A percentile compares a stretch with the other conserved stretches of the same genome.
phyloP scores from a whole-genome alignment of 495 filamentous ascomycete genomes.

The Penicillium pancosmium region DNA sequence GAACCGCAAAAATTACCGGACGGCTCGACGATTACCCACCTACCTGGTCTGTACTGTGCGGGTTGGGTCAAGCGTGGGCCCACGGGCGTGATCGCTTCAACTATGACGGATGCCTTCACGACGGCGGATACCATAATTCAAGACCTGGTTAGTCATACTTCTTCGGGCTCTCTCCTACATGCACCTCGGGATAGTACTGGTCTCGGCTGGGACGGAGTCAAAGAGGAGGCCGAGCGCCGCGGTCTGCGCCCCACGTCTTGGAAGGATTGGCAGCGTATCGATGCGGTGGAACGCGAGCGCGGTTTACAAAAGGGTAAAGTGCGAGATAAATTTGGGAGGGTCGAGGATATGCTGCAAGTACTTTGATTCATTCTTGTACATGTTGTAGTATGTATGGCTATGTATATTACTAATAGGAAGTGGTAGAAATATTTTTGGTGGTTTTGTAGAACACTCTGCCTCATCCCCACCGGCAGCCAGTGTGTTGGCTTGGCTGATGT shows the following conservation, averaged over 20 bases:
- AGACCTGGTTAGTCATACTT: slow-evolving; percentile 60
- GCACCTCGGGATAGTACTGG: slow-evolving; percentile 42
- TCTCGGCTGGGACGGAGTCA: slow-evolving; percentile 78
- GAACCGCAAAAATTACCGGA: slow-evolving; percentile 33
- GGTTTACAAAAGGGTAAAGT: slow-evolving; percentile 71
- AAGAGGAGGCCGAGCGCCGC: slow-evolving; percentile 51
- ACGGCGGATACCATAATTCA: slow-evolving; percentile 78
- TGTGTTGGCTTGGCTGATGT: not conserved
- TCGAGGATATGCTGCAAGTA: slow-evolving; percentile 78
- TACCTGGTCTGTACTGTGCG: slow-evolving; percentile 88
- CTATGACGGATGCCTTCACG: slow-evolving; percentile 92
- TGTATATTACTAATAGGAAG: slow-evolving; percentile 15
- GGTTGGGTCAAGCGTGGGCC: slow-evolving; percentile 97
- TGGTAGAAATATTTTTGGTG: not conserved
- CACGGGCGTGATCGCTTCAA: slow-evolving; percentile 93
- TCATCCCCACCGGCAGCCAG: too few relatives aligned
- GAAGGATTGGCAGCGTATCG: slow-evolving; percentile 86
- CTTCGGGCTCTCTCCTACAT: slow-evolving; percentile 50
- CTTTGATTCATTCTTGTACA: slow-evolving; percentile 20
- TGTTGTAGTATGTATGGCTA: not conserved
- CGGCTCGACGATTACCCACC: slow-evolving; percentile 43
- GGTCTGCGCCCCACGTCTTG: slow-evolving; percentile 62
- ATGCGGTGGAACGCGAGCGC: slow-evolving; percentile 69
- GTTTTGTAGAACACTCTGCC: too few relatives aligned
- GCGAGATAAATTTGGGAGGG: slow-evolving; percentile 80